Evolutionary conservation across 257 asterid genomes (phyloP), one percentile per base, ranked within the genome.

Genomic region (Forsythia suspensa): DNA sequence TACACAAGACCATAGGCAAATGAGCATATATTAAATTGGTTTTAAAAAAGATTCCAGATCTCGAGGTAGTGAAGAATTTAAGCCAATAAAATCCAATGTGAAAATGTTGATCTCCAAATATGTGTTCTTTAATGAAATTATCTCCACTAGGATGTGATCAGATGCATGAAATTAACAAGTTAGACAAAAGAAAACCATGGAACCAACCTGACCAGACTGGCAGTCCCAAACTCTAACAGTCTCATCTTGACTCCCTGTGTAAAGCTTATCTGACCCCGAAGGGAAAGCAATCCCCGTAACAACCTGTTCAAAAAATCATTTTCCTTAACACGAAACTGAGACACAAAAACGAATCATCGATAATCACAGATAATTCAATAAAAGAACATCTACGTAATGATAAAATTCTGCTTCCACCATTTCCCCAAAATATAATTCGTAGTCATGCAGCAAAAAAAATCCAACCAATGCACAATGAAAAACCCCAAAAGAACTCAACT

Each of bases 171-270:
- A 44, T 18, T 13, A 65, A 18, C 16, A 21, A n/a, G 73, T 43
- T 7, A 76, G 37, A 20, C 1, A 70, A 77, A n/a, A 46, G 57
- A 15, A 81, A 15, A 74, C 20, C 21, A 74, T 34, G 73, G 69
- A 52, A 83, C 65, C 72, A 72, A 96, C 97, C 98, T 96, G 96
- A 73, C 97, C 99, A 55, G 98, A 92, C 78, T 94, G 97, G 91
- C 99, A 94, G 84, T 96, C 98, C 98, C 99, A 96, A 78, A 94
- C 86, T 86, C 93, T 90, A 74, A 94, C 96, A 5, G 91, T 92
- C 88, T 90, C 97, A 76, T 96, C 99, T 80, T 88, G 91, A 86
- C 99, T 88, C 80, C 97, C 97, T 2, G 95, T 84, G 86, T 96
- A 96, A 71, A 96, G 97, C 89, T 90, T 96, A 84, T 96, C 98